Conservation (phyloP, 352 stramenopile species). For the Phytopythium chamaehyphon region DNA sequence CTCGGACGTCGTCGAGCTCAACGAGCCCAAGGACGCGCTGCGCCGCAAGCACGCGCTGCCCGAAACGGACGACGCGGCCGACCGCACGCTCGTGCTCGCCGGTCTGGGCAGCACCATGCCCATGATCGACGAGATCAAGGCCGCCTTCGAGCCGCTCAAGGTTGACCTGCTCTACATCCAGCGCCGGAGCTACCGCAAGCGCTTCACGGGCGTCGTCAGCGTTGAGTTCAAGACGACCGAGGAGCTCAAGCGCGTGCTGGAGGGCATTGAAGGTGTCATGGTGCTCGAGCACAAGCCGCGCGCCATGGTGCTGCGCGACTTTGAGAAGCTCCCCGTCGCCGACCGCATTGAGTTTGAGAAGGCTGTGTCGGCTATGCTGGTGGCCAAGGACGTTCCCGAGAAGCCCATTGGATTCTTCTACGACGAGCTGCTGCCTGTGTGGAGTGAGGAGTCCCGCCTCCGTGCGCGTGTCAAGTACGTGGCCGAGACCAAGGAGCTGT, state of each 20-base stretch:
- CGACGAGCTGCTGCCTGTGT: constrained; percentile 65
- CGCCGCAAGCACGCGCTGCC: constrained; percentile 71
- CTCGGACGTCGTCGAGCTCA: constrained; percentile 80
- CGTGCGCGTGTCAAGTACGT: constrained; percentile 70
- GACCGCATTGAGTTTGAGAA: constrained; percentile 84
- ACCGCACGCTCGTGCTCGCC: constrained; percentile 69
- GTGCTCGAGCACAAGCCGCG: constrained; percentile 60
- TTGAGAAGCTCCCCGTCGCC: constrained; percentile 59
- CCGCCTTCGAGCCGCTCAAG: constrained; percentile 46
- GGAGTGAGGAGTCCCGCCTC: constrained; percentile 60
- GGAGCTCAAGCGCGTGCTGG: constrained; percentile 44
- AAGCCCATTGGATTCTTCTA: constrained; percentile 71
- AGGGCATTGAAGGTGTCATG: constrained; percentile 41
- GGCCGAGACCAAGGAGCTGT: constrained; percentile 60
- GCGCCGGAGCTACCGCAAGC: constrained; percentile 67
- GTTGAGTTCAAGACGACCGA: constrained; percentile 70
- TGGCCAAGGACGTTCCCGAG: constrained; percentile 75
- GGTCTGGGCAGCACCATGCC: constrained; percentile 54
- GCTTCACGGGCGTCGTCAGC: constrained; percentile 68
- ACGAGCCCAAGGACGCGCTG: constrained; percentile 67
- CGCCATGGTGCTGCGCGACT: constrained; percentile 48
- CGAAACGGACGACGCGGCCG: constrained; percentile 49
- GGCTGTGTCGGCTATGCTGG: constrained; percentile 71
- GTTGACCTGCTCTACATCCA: constrained; percentile 67
- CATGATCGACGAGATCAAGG: constrained; percentile 81